phyloP scores from a whole-genome alignment of 495 filamentous ascomycete genomes.

The Hapsidospora chrysogenum region DNA sequence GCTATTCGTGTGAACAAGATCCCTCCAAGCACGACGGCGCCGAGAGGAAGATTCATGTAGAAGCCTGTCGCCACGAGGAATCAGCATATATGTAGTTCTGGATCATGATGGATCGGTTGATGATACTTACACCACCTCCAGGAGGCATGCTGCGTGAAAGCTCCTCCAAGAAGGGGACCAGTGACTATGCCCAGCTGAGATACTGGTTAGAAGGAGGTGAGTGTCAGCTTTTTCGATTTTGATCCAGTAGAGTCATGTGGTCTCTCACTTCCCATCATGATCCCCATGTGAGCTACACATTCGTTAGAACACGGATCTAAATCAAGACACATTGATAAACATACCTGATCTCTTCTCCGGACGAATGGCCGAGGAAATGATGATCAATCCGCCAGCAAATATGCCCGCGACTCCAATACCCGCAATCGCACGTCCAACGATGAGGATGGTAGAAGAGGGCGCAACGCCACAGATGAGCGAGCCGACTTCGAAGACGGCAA shows the following conservation, averaged over 20 bases:
- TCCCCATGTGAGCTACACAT: too few relatives aligned
- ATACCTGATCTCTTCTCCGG: constrained; percentile 16
- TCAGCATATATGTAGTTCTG: too few relatives aligned
- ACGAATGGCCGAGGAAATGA: constrained; percentile 19
- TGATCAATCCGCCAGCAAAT: constrained; percentile 25
- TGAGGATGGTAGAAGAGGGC: constrained; percentile 20
- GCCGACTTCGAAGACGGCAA: constrained; percentile 24
- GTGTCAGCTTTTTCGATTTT: too few relatives aligned
- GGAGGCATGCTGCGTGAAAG: constrained; percentile 26
- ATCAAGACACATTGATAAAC: constrained; percentile 17
- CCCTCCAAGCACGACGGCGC: constrained; percentile 14
- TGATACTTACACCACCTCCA: constrained; percentile 28
- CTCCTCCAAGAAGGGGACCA: constrained; percentile 38
- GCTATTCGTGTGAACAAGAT: constrained; percentile 14
- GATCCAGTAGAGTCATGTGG: too few relatives aligned
- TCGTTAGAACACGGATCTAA: constrained; percentile 11
- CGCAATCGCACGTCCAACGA: constrained; percentile 29
- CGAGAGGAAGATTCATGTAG: constrained; percentile 32
- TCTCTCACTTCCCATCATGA: too few relatives aligned
- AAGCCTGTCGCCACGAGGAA: too few relatives aligned
- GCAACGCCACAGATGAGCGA: constrained; percentile 28
- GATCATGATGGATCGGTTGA: too few relatives aligned
- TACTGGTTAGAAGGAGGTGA: too few relatives aligned
- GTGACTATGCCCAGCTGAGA: too few relatives aligned
- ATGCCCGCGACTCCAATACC: constrained; percentile 23